A percentile compares a stretch with the other conserved stretches of the same genome.
Evolutionary conservation across 2,329 filamentous ascomycete species (phyloP).

Genomic region (Pyrenophora seminiperda): DNA sequence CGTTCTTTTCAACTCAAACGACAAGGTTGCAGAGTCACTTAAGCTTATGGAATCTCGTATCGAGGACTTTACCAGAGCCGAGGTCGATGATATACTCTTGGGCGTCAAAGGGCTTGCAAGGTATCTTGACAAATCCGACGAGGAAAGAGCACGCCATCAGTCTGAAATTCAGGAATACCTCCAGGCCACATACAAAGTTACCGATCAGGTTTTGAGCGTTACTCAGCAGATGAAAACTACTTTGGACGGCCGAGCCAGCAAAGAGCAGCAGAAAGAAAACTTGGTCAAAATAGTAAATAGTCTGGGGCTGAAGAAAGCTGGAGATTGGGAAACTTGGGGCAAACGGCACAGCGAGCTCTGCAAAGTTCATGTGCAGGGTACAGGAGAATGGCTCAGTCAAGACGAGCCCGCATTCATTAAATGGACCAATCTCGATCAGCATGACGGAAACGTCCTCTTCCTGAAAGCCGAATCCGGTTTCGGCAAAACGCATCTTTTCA

Average conservation of each 20-base stretch:
- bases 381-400: conserved; percentile 7
- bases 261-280: neutral
- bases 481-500: neutral
- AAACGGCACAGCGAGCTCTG: conserved; percentile 10
- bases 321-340: conserved; percentile 4
- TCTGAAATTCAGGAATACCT: neutral
- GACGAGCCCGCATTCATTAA: neutral
- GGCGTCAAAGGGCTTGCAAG: neutral
- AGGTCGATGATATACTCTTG: neutral
- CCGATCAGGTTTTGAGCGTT: neutral
- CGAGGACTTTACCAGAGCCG: neutral
- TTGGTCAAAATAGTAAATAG: neutral
- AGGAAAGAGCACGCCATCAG: neutral
- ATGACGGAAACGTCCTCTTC: neutral
- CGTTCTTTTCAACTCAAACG: conserved; percentile 10
- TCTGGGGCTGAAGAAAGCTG: conserved; percentile 4
- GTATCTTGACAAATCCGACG: neutral
- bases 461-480: neutral
- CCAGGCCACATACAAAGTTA: neutral
- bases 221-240: conserved; percentile 4
- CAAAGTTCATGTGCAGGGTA: conserved; percentile 1
- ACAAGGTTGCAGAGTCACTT: neutral
- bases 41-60: neutral
- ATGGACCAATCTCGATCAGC: neutral
- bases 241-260: neutral